Evolutionary conservation across 83 land plant species (phyloP).

Genomic region (Thuja plicata): DNA sequence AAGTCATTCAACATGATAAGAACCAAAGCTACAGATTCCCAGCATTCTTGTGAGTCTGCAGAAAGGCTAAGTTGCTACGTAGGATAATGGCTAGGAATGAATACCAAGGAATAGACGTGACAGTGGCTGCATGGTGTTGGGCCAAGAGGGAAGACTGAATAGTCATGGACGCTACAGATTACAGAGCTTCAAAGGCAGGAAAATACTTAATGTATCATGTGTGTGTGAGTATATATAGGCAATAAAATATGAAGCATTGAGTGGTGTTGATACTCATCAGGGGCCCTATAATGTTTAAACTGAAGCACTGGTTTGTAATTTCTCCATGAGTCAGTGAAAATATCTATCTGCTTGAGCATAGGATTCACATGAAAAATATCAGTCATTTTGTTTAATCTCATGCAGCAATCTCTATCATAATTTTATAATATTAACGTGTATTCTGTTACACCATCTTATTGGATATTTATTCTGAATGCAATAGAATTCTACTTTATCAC

Average conservation of each 20-base stretch:
- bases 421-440: background rate
- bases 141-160: background rate
- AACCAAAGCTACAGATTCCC: no score
- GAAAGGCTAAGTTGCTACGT: no score
- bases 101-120: background rate
- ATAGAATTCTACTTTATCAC: background rate
- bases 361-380: background rate
- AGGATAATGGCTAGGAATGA: background rate
- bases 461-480: background rate
- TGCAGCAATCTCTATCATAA: background rate
- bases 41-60: no score
- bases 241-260: background rate
- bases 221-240: background rate
- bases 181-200: no score
- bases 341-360: background rate
- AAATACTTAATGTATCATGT: background rate
- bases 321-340: no score
- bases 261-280: background rate
- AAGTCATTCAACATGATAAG: no score
- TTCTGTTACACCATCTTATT: background rate
- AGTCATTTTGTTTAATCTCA: no score
- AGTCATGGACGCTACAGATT: no score
- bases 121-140: background rate
- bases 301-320: no score
- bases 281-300: background rate